Conservation (phyloP, 2,329 filamentous ascomycete species). For the Alternaria consortialis region DNA sequence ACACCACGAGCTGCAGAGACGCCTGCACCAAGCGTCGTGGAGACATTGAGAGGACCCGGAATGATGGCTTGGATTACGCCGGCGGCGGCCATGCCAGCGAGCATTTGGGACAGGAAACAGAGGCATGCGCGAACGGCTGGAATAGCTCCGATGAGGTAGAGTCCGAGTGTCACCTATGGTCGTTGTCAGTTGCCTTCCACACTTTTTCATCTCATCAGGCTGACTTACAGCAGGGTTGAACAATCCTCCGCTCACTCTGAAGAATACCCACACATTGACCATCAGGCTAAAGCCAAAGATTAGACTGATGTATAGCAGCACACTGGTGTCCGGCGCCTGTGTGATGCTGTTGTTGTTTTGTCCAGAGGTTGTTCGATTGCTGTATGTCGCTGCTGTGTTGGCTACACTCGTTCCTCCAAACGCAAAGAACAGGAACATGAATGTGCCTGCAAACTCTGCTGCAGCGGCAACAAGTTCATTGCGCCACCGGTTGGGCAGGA, state of each 20-base stretch:
- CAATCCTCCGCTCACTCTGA: conserved; percentile 49
- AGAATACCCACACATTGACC: conserved; percentile 54
- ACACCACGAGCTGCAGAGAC: conserved; percentile 46
- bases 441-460: conserved; percentile 52
- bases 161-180: conserved; percentile 48
- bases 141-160: conserved; percentile 47
- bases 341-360: conserved; percentile 32
- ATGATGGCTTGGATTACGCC: conserved; percentile 49
- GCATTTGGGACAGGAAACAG: conserved; percentile 49
- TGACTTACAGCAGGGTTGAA: conserved; percentile 53
- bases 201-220: neutral
- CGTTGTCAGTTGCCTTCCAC: neutral
- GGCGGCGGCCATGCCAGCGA: conserved; percentile 49
- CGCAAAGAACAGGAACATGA: conserved; percentile 54
- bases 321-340: conserved; percentile 44
- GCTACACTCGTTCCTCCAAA: conserved; percentile 52
- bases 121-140: conserved; percentile 35
- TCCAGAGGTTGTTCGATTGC: conserved; percentile 31
- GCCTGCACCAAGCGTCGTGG: conserved; percentile 45
- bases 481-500: conserved; percentile 32
- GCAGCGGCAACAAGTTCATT: conserved; percentile 49
- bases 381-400: conserved; percentile 40
- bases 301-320: conserved; percentile 50
- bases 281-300: conserved; percentile 51
- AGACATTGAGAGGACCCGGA: conserved; percentile 46